Evolutionary conservation across 768 basidiomycete genomes (phyloP).

Genomic region (Amanita phalloides): DNA sequence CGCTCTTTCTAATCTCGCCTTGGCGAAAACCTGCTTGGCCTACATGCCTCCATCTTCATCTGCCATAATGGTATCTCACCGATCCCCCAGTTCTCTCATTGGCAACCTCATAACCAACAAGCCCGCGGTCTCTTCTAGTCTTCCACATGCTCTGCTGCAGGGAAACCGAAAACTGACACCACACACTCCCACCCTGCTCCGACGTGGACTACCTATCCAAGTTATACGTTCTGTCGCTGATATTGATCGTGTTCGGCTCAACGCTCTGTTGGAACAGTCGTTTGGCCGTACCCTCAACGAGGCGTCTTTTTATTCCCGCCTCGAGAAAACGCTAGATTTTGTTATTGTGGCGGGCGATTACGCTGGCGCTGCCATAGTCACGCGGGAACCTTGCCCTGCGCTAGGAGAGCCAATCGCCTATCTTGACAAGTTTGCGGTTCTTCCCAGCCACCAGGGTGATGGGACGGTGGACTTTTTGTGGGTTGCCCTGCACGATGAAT

Average conservation of each 20-base stretch:
- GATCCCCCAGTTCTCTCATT: constrained; percentile 90
- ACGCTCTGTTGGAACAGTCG: constrained; percentile 75
- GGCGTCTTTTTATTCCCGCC: constrained; percentile 66
- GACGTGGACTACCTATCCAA: constrained; percentile 79
- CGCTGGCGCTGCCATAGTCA: constrained; percentile 89
- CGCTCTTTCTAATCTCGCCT: constrained; percentile 72
- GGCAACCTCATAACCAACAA: constrained; percentile 98
- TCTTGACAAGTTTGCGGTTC: constrained; percentile 96
- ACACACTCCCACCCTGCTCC: constrained; percentile 88
- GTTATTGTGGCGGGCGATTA: constrained; percentile 93
- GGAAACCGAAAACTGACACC: constrained; percentile 77
- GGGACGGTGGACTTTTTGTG: constrained; percentile 99
- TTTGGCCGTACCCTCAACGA: constrained; percentile 69
- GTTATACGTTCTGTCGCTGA: constrained; percentile 64
- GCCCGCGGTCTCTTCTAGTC: constrained; percentile 88
- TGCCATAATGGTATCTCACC: constrained; percentile 95
- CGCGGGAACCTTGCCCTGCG: constrained; percentile 39
- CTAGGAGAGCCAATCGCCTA: constrained; percentile 58
- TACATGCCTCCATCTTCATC: constrained; percentile 94
- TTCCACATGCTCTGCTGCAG: constrained; percentile 88
- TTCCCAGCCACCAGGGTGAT: constrained; percentile 92
- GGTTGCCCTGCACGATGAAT: constrained; percentile 97
- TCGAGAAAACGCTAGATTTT: constrained; percentile 77
- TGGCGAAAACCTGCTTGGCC: constrained; percentile 77
- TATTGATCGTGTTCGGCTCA: constrained; percentile 69